Evolutionary conservation across 805 yeast species (phyloP), one percentile per base, ranked within the genome.

Genomic region (Clavispora vitiphila): DNA sequence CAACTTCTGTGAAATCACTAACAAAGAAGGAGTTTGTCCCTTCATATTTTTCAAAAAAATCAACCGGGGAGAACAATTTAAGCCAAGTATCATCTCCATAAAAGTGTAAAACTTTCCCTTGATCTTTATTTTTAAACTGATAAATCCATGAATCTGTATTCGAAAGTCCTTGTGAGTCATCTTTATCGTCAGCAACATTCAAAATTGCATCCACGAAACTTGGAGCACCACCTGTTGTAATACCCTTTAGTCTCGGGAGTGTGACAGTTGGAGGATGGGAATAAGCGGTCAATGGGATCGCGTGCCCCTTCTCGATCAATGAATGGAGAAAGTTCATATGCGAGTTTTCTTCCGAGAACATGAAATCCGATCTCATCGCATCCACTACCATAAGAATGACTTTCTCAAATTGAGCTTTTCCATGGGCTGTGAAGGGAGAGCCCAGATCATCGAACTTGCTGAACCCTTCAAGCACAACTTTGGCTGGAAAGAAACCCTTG

Each of bases 31-130:
- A 88, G 35, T 86, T 81, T 0, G 98, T 91, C 1, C 98, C 98
- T 30, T 93, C 98, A 22, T 59, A 65, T 35, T 74, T 69, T 16
- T 71, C 69, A 55, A 91, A 90, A 49, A 72, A 72, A 8, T 61
- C 61, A 5, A 42, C 50, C 6, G 57, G 57, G 0, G 96, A 96
- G 51, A 90, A 93, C 37, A 93, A 69, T 56, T 88, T 90, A 47
- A 90, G 62, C 99, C 99, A 93, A 1, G 99, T 93, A 58, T 93
- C 99, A 62, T 93, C 99, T 24, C 99, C 99, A 66, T 76, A 91
- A 76, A 93, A 86, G 56, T 89, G 84, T 22, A 93, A 67, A 16
- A 56, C 69, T 57, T 72, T 72, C 21, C 47, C 50, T 22, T 59
- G 60, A 23, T 61, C 61, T 19, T 48, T 39, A 20, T 50, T 46